Evolutionary conservation across 441 rosid species (phyloP), one percentile per base, ranked within the genome.

Genomic region (Croton setiger): DNA sequence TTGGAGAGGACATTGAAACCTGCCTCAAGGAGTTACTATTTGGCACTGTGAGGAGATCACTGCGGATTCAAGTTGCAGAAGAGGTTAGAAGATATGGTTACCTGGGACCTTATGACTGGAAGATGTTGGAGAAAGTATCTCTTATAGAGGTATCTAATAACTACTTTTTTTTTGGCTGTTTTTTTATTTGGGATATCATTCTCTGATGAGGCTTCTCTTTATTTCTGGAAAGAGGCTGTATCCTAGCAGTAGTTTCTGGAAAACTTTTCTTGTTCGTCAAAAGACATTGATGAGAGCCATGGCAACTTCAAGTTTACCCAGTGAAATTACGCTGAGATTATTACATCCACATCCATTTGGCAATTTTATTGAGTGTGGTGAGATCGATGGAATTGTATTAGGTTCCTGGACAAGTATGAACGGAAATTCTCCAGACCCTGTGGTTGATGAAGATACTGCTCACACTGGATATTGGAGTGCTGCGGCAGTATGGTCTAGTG

Each of bases 221-320:
- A 74, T 80, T 68, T 71, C 63, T 70, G 81, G 83, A 81, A 85
- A 96, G 99, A 87, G 97, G 85, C 88, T 93, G 71, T 93, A 96
- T 77, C 99, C 99, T 74, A 93, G 99, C 87, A 83, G 87, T 79
- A 81, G 90, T 74, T 96, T 96, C 81, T 87, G 96, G 99, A 85
- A 74, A 82, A 91, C 96, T 63, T 96, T 81, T 84, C 76, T 64
- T 79, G 85, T 79, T 59, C 90, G 85, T 67, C 88, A 79, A 81
- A 81, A 85, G 75, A 83, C 79, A 74, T 72, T 75, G 60, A 80
- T 45, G 79, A 72, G 78, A 68, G 80, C 41, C 57, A 62, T 68
- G 37, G 71, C 75, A 63, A 74, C 83, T 69, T 75, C 64, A 73
- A 82, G 78, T 69, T 75, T 78, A 57, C 63, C 81, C 67, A 82